These are phyloP conservation scores for Aspergillus steynii DNA, from an alignment of 495 filamentous ascomycete genomes.

Conservation along the genomic window DNA sequence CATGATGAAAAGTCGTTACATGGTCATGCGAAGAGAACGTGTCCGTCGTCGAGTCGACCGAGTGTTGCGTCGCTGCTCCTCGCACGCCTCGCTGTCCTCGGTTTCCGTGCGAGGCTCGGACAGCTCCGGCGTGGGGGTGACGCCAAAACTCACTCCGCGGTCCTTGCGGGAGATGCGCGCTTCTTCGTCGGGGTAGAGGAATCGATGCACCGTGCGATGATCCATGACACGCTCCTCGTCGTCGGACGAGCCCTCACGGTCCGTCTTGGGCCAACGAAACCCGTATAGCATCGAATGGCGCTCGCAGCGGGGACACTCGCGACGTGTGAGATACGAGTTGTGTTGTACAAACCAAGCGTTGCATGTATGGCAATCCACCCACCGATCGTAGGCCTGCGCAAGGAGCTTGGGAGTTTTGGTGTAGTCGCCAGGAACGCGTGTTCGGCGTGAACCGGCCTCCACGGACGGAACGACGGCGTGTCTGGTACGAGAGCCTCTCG, in stretches of 20 bases:
- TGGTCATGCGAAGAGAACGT: constrained; percentile 40
- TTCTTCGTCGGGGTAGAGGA: constrained; percentile 67
- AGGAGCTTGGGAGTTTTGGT: constrained; percentile 72
- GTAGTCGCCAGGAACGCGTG: constrained; percentile 73
- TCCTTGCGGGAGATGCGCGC: constrained; percentile 51
- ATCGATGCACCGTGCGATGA: constrained; percentile 70
- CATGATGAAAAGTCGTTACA: constrained; percentile 27
- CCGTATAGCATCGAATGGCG: constrained; percentile 95
- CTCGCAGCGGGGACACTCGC: constrained; percentile 88
- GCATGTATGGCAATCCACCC: constrained; percentile 87
- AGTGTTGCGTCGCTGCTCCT: constrained; percentile 33
- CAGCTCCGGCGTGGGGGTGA: constrained; percentile 40
- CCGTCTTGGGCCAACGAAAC: constrained; percentile 93
- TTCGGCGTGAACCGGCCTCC: constrained; percentile 41
- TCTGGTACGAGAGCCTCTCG: constrained; percentile 23
- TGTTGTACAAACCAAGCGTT: constrained; percentile 76
- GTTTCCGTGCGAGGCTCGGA: constrained; percentile 43
- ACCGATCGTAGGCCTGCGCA: constrained; percentile 70
- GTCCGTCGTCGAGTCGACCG: constrained; percentile 39
- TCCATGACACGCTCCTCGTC: constrained; percentile 75
- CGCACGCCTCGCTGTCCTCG: constrained; percentile 35
- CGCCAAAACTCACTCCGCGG: constrained; percentile 40
- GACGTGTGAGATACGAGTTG: constrained; percentile 81
- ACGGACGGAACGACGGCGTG: constrained; percentile 41
- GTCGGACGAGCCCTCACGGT: constrained; percentile 69